Conservation (phyloP, 2,329 filamentous ascomycete genomes). For the Beauveria brongniartii region DNA sequence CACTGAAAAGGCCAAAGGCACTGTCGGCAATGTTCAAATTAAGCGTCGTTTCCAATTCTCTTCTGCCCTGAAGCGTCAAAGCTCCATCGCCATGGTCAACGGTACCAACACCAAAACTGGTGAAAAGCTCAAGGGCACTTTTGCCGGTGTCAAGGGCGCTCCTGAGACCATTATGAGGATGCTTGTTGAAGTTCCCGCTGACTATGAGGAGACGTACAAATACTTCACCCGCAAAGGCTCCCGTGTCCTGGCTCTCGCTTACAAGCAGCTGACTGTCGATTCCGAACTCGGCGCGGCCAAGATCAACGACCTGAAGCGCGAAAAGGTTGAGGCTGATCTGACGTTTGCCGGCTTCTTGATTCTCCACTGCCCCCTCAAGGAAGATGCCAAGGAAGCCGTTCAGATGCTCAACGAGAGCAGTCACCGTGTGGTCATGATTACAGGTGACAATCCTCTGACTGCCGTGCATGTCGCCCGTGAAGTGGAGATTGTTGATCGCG, state of each 20-base stretch:
- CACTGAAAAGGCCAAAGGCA: conserved; percentile 32
- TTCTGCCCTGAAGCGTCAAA: conserved; percentile 90
- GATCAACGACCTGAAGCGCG: conserved; percentile 91
- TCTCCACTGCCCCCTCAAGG: conserved; percentile 90
- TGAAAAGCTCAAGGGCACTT: conserved; percentile 73
- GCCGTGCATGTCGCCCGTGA: conserved; percentile 91
- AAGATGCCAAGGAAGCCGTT: conserved; percentile 88
- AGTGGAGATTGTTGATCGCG: conserved; percentile 95
- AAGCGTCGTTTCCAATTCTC: conserved; percentile 98
- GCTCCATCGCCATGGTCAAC: conserved; percentile 79
- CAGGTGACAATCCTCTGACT: conserved; percentile 93
- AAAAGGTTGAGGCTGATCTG: conserved; percentile 78
- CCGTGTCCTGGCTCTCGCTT: conserved; percentile 85
- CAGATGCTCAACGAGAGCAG: conserved; percentile 98
- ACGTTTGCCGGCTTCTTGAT: conserved; percentile 93
- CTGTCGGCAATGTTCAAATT: conserved; percentile 73
- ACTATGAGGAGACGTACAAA: conserved; percentile 98
- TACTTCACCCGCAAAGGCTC: conserved; percentile 95
- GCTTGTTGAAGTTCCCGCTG: conserved; percentile 69
- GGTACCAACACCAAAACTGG: conserved; percentile 63
- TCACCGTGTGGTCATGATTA: conserved; percentile 98
- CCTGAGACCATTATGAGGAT: conserved; percentile 96
- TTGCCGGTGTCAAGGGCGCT: conserved; percentile 92
- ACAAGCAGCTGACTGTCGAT: conserved; percentile 80
- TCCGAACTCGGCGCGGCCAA: conserved; percentile 72